Base-by-base conservation (phyloP, 228 moss, liverwort and hornwort species). In the Sphagnum fallax region DNA sequence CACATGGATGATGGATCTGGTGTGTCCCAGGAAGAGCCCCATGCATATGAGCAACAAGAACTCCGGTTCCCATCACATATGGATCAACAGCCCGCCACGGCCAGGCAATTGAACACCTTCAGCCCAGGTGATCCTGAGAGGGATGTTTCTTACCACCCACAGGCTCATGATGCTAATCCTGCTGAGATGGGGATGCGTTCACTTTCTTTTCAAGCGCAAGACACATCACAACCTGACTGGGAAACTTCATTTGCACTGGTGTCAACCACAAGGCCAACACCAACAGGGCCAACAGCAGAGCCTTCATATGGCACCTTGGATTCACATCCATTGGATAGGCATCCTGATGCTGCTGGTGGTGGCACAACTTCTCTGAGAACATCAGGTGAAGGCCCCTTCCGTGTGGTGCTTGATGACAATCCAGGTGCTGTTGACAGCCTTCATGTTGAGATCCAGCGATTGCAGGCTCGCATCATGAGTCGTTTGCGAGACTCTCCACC, bases 391-490 rank as follows among this genome's bases (percentile, higher is more conserved):
- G 91, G 84, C 60, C 84, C 91, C 47, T 84, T 89, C 57, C 86
- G 89, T 8, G 86, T 87, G 88, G 75, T 88, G 12, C 67, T 91
- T 9, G 91, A 94, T 72, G 91, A 91, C 69, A 91, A 91, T 57
- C 91, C 94, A 6, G 81, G 86, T 61, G 88, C 89, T 51, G 89
- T 90, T 61, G 86, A 94, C 66, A 89, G 86, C 74, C 86, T 94
- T 61, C 94, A 94, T 65, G 71, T 89, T 55, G 94, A 94, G 76
- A 94, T 94, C 73, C 94, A 94, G 70, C 83, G 88, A 14, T 73
- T 94, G 68, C 94, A 94, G 67, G 94, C 89, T 52, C 94, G 94
- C 62, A 94, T 94, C 63, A 89, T 94, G 91, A 94, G 76, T 80
- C 88, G 94, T 8, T 80, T 94, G 75, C 83, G 87, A 63, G 89